Conservation (phyloP, 345 rosid genomes). For the Garcia nutans region DNA sequence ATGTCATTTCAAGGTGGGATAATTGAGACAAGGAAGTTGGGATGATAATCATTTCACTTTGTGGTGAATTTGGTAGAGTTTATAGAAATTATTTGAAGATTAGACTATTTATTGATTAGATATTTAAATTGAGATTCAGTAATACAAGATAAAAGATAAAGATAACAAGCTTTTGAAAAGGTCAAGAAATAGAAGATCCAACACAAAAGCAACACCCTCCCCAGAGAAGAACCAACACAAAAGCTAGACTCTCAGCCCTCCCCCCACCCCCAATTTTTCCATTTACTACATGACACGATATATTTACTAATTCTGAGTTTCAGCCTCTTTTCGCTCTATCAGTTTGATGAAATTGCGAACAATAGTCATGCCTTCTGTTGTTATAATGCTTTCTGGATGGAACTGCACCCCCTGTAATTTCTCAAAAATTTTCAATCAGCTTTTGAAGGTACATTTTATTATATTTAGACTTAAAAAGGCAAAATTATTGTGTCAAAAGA, state of each 20-base stretch:
- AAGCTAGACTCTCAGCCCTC: too few relatives aligned
- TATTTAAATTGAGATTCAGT: not conserved
- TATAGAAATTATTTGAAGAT: too few relatives aligned
- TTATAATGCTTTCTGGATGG: constrained; percentile 97
- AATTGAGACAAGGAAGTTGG: not conserved
- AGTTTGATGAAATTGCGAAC: constrained; percentile 65
- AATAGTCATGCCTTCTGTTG: constrained; percentile 66
- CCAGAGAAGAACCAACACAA: not conserved
- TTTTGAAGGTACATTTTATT: not conserved
- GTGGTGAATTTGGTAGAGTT: too few relatives aligned
- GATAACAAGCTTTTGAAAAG: not conserved
- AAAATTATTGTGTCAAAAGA: not conserved
- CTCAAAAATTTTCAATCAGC: not conserved
- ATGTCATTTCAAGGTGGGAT: not conserved
- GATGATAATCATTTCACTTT: not conserved
- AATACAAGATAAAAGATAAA: not conserved
- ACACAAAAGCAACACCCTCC: not conserved
- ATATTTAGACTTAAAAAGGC: not conserved
- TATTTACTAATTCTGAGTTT: constrained; percentile 5
- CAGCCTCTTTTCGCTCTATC: constrained; percentile 25
- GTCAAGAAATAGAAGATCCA: not conserved
- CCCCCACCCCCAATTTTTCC: too few relatives aligned
- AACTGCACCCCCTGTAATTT: constrained; percentile 84
- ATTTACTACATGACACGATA: not conserved
- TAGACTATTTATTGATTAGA: not conserved